Evolutionary conservation across 2,329 filamentous ascomycete species (phyloP), one percentile per base, ranked within the genome.

Genomic region (Apiospora rasikravindrae): DNA sequence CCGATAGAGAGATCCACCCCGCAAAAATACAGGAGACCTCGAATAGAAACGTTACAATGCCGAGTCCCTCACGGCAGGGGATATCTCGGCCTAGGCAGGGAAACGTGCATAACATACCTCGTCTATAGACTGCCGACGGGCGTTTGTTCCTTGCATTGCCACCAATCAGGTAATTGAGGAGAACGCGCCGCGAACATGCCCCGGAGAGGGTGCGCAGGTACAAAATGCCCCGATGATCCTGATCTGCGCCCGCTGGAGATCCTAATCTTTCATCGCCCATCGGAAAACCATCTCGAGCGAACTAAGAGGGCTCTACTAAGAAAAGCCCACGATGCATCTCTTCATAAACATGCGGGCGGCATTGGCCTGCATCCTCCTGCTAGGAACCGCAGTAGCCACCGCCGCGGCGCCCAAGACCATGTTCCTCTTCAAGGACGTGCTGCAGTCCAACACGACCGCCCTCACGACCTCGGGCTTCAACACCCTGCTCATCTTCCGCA

Each of bases 381-480:
- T 64, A 10, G 57, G 19, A 40, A 22, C 33, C 29, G 19, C 29
- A n/a, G 57, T 40, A 10, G 22, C 19, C 33, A 10, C 49, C n/a
- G n/a, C 57, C n/a, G n/a, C 53, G 16, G 53, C 53, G 19, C 57
- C 80, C 69, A 76, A 80, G 69, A 74, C 71, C 74, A 81, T 84
- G 40, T 84, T 81, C 71, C 75, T 84, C 11, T 84, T 84, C 76
- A 84, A 86, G 71, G 83, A 86, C 71, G 84, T 85, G 24, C 72
- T 86, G 74, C 83, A 84, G 70, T 86, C 84, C 6, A 80, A 85
- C 76, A 86, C 84, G 0, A 78, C 80, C 0, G 78, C 82, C 2
- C 73, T 86, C 6, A 82, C 77, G 71, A 83, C 82, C 0, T 83
- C 83, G 1, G 82, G 83, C 40, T 86, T 86, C 78, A 84, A 85